A percentile compares a stretch with the other conserved stretches of the same genome.
phyloP scores from a whole-genome alignment of 169 alveolate genomes.

The Theileria parva region DNA sequence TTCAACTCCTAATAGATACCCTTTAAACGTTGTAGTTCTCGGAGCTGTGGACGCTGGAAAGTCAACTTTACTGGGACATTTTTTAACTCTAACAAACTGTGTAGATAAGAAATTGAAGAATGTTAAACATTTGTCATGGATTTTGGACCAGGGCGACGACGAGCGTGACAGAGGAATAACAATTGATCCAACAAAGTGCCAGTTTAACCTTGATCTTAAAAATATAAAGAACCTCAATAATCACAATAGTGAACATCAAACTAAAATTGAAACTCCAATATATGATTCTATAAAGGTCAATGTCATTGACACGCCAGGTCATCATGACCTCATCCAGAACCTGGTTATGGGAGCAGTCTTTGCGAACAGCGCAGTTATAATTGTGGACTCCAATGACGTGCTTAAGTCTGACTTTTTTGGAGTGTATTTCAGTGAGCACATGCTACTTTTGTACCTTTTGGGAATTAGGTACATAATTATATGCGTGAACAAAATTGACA shows the following conservation, averaged over 20 bases:
- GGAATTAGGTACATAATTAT: slow-evolving; percentile 70
- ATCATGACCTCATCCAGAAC: slow-evolving; percentile 69
- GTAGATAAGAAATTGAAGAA: slow-evolving; percentile 23
- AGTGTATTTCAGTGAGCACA: slow-evolving; percentile 64
- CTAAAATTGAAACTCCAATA: neutral
- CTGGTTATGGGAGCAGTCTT: slow-evolving; percentile 72
- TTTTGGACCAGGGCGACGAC: slow-evolving; percentile 76
- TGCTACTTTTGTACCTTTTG: slow-evolving; percentile 63
- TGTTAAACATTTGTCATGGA: slow-evolving; percentile 50
- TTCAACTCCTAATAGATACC: slow-evolving; percentile 20
- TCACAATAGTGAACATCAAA: neutral
- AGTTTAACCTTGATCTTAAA: slow-evolving; percentile 28
- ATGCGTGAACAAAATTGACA: slow-evolving; percentile 72
- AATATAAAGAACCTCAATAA: slow-evolving; percentile 20
- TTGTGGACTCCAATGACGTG: slow-evolving; percentile 70
- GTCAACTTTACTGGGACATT: slow-evolving; percentile 75
- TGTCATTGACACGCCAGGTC: slow-evolving; percentile 79
- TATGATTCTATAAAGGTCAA: slow-evolving; percentile 61
- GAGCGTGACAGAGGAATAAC: slow-evolving; percentile 76
- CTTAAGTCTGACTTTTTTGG: slow-evolving; percentile 62
- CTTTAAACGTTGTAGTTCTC: slow-evolving; percentile 70
- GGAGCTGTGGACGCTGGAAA: slow-evolving; percentile 79
- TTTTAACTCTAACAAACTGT: slow-evolving; percentile 34
- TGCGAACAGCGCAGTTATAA: slow-evolving; percentile 71
- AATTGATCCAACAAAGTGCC: slow-evolving; percentile 56